These are phyloP conservation scores for Lepiota venenata DNA, from an alignment of 768 basidiomycete genomes.

Conservation along the genomic window DNA sequence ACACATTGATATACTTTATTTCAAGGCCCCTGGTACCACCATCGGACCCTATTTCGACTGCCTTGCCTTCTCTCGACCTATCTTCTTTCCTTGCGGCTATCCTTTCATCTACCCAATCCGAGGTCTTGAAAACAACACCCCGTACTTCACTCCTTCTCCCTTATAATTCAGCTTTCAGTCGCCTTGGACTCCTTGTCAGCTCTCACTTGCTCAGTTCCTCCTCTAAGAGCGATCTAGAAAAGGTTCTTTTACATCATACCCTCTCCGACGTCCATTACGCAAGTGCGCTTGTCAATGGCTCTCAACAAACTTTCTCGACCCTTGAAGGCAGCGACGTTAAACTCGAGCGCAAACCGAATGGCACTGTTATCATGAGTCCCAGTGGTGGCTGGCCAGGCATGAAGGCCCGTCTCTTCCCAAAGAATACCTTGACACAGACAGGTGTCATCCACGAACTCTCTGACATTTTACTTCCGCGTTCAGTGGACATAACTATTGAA, in stretches of 20 bases:
- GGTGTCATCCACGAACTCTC: slow-evolving; percentile 91
- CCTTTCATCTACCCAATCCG: slow-evolving; percentile 82
- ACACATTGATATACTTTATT: slow-evolving; percentile 86
- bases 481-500: slow-evolving; percentile 81
- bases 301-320: slow-evolving; percentile 72
- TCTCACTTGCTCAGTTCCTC: slow-evolving; percentile 78
- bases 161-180: slow-evolving; percentile 83
- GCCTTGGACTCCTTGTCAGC: slow-evolving; percentile 81
- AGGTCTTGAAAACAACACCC: slow-evolving; percentile 58
- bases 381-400: slow-evolving; percentile 81
- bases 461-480: slow-evolving; percentile 82
- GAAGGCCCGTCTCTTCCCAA: slow-evolving; percentile 53
- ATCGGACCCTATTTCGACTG: slow-evolving; percentile 72
- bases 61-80: slow-evolving; percentile 77
- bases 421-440: slow-evolving; percentile 76
- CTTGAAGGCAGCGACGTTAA: slow-evolving; percentile 84
- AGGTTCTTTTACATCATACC: slow-evolving; percentile 86
- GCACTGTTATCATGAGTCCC: slow-evolving; percentile 51
- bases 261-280: slow-evolving; percentile 75
- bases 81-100: slow-evolving; percentile 90
- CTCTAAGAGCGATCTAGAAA: slow-evolving; percentile 76
- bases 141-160: slow-evolving; percentile 85
- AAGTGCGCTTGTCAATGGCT: slow-evolving; percentile 54
- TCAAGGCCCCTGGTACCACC: slow-evolving; percentile 84
- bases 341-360: slow-evolving; percentile 52